A percentile compares a stretch with the other conserved stretches of the same genome.
These are phyloP conservation scores for Sicyos baderoa DNA, from an alignment of 306 rosid species.

Conservation along the genomic window DNA sequence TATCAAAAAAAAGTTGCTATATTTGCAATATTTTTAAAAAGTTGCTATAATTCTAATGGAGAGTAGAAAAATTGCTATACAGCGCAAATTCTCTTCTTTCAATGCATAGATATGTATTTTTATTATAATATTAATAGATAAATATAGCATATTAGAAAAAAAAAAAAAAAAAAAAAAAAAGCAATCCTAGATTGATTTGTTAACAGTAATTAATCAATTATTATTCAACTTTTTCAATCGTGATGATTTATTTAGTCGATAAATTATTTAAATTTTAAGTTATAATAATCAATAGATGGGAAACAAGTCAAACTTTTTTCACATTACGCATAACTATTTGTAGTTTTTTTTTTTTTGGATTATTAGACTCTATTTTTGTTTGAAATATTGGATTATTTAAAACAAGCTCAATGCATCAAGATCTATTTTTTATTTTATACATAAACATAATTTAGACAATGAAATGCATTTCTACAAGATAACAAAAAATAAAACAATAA, in stretches of 20 bases:
- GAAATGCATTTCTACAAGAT: background rate
- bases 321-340: background rate
- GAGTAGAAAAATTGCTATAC: no score
- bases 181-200: background rate
- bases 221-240: background rate
- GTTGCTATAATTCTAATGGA: no score
- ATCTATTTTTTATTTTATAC: background rate
- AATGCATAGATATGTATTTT: background rate
- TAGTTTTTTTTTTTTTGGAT: background rate
- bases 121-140: background rate
- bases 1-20: no score
- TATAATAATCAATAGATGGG: background rate
- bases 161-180: background rate
- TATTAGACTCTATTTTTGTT: no score
- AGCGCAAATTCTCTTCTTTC: background rate
- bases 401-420: background rate
- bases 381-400: background rate
- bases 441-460: no score
- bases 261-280: background rate
- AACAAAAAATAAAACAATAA: no score
- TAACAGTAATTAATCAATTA: background rate
- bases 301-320: background rate
- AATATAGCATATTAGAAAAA: background rate
- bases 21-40: no score
- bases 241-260: background rate